Conservation (phyloP, 495 filamentous ascomycete genomes). For the Amniculicola lignicola region DNA sequence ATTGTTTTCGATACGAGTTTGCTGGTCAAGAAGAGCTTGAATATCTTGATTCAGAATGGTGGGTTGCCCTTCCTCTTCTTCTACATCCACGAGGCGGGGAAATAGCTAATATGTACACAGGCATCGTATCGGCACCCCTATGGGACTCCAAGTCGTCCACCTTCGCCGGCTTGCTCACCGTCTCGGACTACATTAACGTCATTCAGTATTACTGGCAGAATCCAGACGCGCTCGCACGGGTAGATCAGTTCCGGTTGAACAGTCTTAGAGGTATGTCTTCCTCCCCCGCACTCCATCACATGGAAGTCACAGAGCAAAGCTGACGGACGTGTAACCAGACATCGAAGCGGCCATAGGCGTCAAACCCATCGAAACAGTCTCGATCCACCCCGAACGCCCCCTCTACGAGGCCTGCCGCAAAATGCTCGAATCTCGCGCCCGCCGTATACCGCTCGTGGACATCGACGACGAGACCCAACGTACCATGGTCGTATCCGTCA, state of each 20-base stretch:
- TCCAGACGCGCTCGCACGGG: slow-evolving; percentile 78
- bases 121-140: slow-evolving; percentile 94
- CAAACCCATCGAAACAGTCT: slow-evolving; percentile 88
- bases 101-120: too few species aligned
- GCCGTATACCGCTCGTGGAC: slow-evolving; percentile 91
- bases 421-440: slow-evolving; percentile 89
- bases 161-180: slow-evolving; percentile 92
- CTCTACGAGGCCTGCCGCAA: slow-evolving; percentile 93
- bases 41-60: slow-evolving; percentile 98
- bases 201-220: slow-evolving; percentile 99
- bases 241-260: slow-evolving; percentile 92
- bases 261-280: slow-evolving; percentile 87
- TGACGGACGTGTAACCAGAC: slow-evolving; percentile 58
- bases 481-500: slow-evolving; percentile 89
- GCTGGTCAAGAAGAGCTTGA: slow-evolving; percentile 94
- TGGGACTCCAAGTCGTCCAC: slow-evolving; percentile 95
- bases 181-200: slow-evolving; percentile 96
- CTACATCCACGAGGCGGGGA: neutral
- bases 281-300: neutral
- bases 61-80: slow-evolving; percentile 32
- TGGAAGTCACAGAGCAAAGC: neutral
- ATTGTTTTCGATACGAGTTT: slow-evolving; percentile 94
- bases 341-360: slow-evolving; percentile 93
- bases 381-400: slow-evolving; percentile 81
- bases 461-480: slow-evolving; percentile 91